These are phyloP conservation scores for Xeromyces bisporus DNA, from an alignment of 495 filamentous ascomycete species.

Conservation along the genomic window DNA sequence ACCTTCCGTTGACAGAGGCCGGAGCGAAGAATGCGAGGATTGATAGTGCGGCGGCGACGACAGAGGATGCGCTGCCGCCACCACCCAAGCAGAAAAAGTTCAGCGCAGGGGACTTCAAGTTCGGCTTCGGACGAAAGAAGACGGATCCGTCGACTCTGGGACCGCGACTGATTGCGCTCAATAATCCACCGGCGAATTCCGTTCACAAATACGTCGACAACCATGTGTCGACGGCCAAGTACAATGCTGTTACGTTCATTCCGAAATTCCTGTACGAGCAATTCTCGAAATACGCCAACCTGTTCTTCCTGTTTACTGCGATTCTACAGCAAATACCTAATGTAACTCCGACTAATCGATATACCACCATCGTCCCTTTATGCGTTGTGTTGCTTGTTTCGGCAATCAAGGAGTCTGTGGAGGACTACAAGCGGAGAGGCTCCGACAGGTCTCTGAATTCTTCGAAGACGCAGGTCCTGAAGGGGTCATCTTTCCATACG, in stretches of 20 bases:
- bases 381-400: slow-evolving; percentile 81
- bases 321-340: slow-evolving; percentile 89
- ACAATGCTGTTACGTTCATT: slow-evolving; percentile 87
- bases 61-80: slow-evolving; percentile 12
- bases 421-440: slow-evolving; percentile 79
- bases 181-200: slow-evolving; percentile 89
- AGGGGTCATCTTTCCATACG: slow-evolving; percentile 71
- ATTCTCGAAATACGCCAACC: slow-evolving; percentile 97
- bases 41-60: slow-evolving; percentile 16
- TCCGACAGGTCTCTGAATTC: slow-evolving; percentile 80
- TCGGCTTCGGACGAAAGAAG: slow-evolving; percentile 78
- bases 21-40: slow-evolving; percentile 33
- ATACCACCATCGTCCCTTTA: slow-evolving; percentile 89
- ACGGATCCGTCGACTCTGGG: slow-evolving; percentile 79
- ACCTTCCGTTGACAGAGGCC: slow-evolving; percentile 78
- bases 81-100: slow-evolving; percentile 43
- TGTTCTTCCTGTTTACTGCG: slow-evolving; percentile 99
- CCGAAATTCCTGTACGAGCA: slow-evolving; percentile 98
- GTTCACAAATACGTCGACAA: slow-evolving; percentile 85
- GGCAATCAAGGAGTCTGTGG: slow-evolving; percentile 83
- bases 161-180: slow-evolving; percentile 85
- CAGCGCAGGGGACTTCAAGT: slow-evolving; percentile 65
- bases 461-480: slow-evolving; percentile 69
- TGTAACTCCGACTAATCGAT: slow-evolving; percentile 85
- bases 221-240: slow-evolving; percentile 94